A percentile compares a stretch with the other conserved stretches of the same genome.
Evolutionary conservation across 345 rosid genomes (phyloP).

Genomic region (Heritiera fomes): DNA sequence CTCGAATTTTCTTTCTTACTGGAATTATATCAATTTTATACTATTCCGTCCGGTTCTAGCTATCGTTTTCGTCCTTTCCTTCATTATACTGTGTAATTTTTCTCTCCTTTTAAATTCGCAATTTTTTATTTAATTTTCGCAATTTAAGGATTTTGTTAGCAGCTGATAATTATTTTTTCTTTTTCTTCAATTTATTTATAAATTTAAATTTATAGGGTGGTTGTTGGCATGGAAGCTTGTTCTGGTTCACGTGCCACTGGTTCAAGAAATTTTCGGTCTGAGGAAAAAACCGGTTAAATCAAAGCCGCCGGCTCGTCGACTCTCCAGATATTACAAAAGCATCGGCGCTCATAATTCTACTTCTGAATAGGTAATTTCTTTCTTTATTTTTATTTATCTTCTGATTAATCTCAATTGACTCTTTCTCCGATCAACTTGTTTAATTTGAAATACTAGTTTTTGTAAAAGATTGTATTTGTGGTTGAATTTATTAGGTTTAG

Average conservation of each 20-base stretch:
- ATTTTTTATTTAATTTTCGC: neutral
- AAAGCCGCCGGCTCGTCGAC: conserved; percentile 53
- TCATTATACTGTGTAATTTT: conserved; percentile 50
- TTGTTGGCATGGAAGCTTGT: conserved; percentile 86
- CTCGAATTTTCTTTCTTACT: conserved; percentile 21
- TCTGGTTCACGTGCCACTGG: conserved; percentile 79
- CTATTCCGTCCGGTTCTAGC: conserved; percentile 64
- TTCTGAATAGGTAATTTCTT: conserved; percentile 28
- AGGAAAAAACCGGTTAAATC: conserved; percentile 52
- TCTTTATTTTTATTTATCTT: neutral
- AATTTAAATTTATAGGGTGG: conserved; percentile 55
- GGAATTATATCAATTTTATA: conserved; percentile 37
- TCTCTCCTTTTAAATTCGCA: conserved; percentile 2
- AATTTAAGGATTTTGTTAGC: neutral
- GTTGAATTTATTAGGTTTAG: conserved; percentile 1
- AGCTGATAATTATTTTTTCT: neutral
- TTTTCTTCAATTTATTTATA: no score
- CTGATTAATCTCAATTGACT: neutral
- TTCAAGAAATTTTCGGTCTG: conserved; percentile 83
- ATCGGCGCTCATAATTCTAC: conserved; percentile 31
- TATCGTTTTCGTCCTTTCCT: conserved; percentile 51
- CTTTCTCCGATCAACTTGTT: neutral
- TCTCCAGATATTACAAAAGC: conserved; percentile 55
- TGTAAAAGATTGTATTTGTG: neutral
- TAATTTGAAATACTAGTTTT: neutral